Base-by-base conservation (phyloP, 257 asterid species). In the Buddleja alternifolia region DNA sequence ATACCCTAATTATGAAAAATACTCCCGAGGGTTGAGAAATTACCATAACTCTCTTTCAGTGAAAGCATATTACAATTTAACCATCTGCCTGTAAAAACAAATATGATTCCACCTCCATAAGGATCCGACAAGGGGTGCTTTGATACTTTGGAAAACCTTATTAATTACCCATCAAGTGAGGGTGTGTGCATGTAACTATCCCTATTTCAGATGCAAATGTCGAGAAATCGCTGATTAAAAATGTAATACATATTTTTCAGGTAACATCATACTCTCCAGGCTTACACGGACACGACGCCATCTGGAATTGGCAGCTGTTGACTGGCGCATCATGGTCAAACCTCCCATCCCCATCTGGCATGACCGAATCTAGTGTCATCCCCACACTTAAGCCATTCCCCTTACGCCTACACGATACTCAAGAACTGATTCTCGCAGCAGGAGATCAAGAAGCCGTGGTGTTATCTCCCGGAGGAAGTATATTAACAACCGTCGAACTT, bases 251-350 rank as follows among this genome's bases (percentile, higher is more conserved):
- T 77, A 24, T 54, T 6, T 78, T 81, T 56, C 83, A 94, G 99
- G 91, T 94, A 45, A 94, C 99, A 44, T 91, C 97, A 17, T 94
- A 94, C 79, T 86, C 97, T 45, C 99, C 99, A 1, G 95, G 99
- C 71, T 62, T 77, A 73, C 95, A 84, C 3, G 96, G 99, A 53
- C 99, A 91, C 10, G 99, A 73, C 52, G 97, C 90, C 10, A 10
- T 83, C 58, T 91, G 99, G 99, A 89, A 91, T 63, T 94, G 99
- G 99, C 99, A 94, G 77, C 76, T 80, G 21, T 52, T 83, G 76
- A 87, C 97, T 0, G 97, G 97, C 19, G 96, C 97, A 6, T 89
- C 96, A 17, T 94, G 97, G 99, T 87, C 99, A 9, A 91, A 94
- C 80, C 90, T 86, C 61, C 99, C 96, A 51, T 86, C 96, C 42